Evolutionary conservation across 2,329 filamentous ascomycete genomes (phyloP).

Genomic region (Colletotrichum trifolii): DNA sequence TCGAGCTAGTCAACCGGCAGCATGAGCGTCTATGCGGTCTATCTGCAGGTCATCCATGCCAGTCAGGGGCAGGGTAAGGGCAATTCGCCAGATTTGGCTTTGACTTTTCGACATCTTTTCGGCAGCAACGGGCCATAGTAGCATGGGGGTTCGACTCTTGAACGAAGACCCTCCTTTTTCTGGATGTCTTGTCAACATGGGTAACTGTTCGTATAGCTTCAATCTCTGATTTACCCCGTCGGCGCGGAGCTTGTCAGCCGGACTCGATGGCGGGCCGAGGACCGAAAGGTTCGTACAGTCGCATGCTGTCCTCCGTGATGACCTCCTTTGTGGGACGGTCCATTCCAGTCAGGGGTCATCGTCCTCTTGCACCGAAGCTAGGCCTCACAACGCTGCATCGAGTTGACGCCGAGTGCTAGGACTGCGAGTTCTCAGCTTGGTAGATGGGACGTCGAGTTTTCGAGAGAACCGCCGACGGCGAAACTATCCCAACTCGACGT

Average conservation of each 20-base stretch:
- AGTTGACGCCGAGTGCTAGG: conserved; percentile 13
- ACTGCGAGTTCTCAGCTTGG: conserved; percentile 5
- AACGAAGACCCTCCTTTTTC: conserved; percentile 1
- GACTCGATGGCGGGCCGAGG: conserved; percentile 2
- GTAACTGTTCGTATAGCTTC: conserved; percentile 17
- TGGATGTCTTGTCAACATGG: conserved; percentile 2
- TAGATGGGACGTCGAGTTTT: neutral
- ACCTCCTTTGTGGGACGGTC: conserved; percentile 17
- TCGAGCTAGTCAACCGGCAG: conserved; percentile 5
- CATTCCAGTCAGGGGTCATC: conserved; percentile 21
- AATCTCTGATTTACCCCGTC: conserved; percentile 8
- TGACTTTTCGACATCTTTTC: neutral
- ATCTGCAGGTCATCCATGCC: conserved; percentile 18
- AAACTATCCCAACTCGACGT: conserved; percentile 7
- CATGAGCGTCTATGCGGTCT: conserved; percentile 6
- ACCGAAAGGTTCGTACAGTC: neutral
- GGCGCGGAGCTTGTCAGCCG: neutral
- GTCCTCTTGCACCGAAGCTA: conserved; percentile 13
- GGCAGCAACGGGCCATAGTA: conserved; percentile 2
- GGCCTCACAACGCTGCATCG: conserved; percentile 16
- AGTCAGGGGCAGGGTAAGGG: neutral
- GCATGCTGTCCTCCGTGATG: conserved; percentile 6
- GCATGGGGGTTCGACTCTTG: conserved; percentile 1
- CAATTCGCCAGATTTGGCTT: neutral
- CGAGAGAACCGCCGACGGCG: neutral